Evolutionary conservation across 176 grass and related monocot genomes (phyloP).

Genomic region (Oryza rufipogon): DNA sequence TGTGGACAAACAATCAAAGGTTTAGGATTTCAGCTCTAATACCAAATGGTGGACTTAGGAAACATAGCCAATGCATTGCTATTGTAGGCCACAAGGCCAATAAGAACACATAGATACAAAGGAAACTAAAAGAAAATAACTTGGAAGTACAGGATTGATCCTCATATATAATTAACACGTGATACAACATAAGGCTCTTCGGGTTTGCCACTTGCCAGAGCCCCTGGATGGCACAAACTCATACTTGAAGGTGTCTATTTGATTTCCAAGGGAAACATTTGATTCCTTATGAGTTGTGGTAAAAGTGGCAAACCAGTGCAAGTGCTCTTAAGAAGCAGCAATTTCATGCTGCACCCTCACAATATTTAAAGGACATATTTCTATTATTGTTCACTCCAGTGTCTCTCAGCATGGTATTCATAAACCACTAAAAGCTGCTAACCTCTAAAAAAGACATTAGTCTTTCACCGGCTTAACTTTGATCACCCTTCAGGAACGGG

Average conservation of each 20-base stretch:
- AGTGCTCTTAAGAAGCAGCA: neutral
- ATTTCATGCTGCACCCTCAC: slow-evolving; percentile 6
- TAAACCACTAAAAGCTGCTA: neutral
- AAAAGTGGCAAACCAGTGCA: neutral
- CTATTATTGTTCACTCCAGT: neutral
- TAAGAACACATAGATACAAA: neutral
- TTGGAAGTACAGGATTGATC: neutral
- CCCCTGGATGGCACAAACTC: neutral
- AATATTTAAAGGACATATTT: no score
- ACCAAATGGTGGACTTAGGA: neutral
- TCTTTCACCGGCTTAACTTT: neutral
- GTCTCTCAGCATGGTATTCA: neutral
- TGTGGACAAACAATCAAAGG: neutral
- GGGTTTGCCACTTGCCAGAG: neutral
- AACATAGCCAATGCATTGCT: neutral
- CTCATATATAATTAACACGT: neutral
- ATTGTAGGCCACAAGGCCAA: slow-evolving; percentile 1
- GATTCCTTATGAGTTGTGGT: neutral
- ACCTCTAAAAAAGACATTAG: neutral
- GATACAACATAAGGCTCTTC: no score
- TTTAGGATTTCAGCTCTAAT: neutral
- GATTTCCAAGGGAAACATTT: neutral
- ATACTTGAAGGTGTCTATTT: neutral
- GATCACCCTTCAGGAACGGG: neutral
- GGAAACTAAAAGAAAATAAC: neutral